Base-by-base conservation (phyloP, 225 moss, liverwort and hornwort species). In the Bryum argenteum region DNA sequence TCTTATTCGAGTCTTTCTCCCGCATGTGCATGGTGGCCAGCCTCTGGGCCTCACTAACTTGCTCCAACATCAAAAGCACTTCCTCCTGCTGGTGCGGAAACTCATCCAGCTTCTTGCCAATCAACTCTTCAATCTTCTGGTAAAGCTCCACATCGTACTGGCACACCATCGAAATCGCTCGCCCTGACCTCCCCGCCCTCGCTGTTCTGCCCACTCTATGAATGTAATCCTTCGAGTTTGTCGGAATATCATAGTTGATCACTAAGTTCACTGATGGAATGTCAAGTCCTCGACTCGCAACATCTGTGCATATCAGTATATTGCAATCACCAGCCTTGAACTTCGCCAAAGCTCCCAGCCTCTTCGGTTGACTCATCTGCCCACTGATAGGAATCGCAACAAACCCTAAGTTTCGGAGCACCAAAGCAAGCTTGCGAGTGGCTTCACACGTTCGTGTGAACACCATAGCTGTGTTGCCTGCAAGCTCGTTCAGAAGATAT, bases 191-290 rank as follows among this genome's bases (percentile, higher is more conserved):
- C 18, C 93, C 96, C 3, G 96, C 96, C 44, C 93, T 77, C 10
- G 93, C 93, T 58, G 96, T 96, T 73, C 96, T 80, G n/a, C 96
- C 96, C 55, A 96, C 96, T 70, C 93, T 80, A 61, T 93, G 96
- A 54, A 96, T 91, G 54, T 96, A 93, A 71, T 93, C 96, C 75
- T 93, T 96, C 2, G 93, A 93, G 56, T 96, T 96, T 11, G 90
- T 87, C 1, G 96, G 96, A 66, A 96, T 93, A 39, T 93, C 91
- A 58, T 96, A 96, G 74, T 96, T 96, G 21, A 96, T 84, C 3
- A 96, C 93, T 17, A 76, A 80, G 74, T 93, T 91, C 12, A 96
- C 93, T 63, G 67, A 93, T 74, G 64, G 89, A 79, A 93, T 96
- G 59, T 96, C 96, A 39, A 96, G 91, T 20, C 91, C 96, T 44